These are phyloP conservation scores for Kwoniella mangroviensis DNA, from an alignment of 768 basidiomycete species.

Conservation along the genomic window DNA sequence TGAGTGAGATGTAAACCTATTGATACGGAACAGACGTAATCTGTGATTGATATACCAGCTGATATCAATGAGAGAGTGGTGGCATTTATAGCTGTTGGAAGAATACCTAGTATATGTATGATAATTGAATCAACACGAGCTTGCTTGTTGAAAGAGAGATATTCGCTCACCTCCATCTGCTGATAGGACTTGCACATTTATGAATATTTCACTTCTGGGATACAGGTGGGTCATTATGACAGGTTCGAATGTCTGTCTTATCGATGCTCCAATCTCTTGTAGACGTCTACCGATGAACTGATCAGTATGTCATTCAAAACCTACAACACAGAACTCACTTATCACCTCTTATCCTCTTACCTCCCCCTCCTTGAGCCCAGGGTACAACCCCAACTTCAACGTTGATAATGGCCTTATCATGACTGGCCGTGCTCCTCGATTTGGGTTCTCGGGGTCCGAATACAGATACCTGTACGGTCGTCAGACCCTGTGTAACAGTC, in stretches of 20 bases:
- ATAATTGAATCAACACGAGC: too few species aligned
- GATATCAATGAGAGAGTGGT: slow-evolving; percentile 88
- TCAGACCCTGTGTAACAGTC: slow-evolving; percentile 82
- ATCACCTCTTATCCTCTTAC: slow-evolving; percentile 75
- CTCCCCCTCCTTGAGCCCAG: slow-evolving; percentile 76
- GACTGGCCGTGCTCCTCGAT: slow-evolving; percentile 74
- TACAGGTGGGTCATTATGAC: slow-evolving; percentile 88
- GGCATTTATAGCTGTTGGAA: slow-evolving; percentile 90
- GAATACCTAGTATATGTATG: slow-evolving; percentile 63
- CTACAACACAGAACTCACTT: too few species aligned
- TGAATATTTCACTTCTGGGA: slow-evolving; percentile 91
- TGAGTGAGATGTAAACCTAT: slow-evolving; percentile 75
- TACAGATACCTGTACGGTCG: slow-evolving; percentile 82
- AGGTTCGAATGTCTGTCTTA: slow-evolving; percentile 95
- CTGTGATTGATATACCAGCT: slow-evolving; percentile 86
- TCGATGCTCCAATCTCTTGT: slow-evolving; percentile 79
- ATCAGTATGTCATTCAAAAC: background rate
- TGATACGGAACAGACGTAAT: slow-evolving; percentile 88
- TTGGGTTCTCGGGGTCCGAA: slow-evolving; percentile 91
- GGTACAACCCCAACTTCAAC: slow-evolving; percentile 86
- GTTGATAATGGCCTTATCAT: slow-evolving; percentile 85
- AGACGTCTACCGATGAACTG: slow-evolving; percentile 67
- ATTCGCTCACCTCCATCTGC: slow-evolving; percentile 72
- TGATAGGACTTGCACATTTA: slow-evolving; percentile 88
- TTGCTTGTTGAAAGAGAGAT: background rate